Percentiles rank a stretch among this genome's conserved stretches.
phyloP scores from a whole-genome alignment of 305 asterid genomes.

The Euphrasia arctica region DNA sequence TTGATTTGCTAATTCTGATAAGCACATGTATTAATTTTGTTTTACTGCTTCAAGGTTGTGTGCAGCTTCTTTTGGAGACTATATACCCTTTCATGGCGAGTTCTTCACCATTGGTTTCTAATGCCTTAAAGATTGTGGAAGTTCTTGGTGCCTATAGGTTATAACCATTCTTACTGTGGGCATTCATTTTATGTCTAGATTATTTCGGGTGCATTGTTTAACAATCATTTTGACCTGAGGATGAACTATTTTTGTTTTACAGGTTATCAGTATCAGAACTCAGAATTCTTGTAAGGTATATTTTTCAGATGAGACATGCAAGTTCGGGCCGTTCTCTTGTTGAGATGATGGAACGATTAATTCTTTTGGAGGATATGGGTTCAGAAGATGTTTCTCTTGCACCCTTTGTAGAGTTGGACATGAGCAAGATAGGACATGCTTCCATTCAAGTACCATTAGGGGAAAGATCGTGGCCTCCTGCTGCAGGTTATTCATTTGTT shows the following conservation, averaged over 20 bases:
- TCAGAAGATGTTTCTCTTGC: conserved; percentile 90
- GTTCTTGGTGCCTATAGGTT: conserved; percentile 98
- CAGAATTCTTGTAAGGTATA: conserved; percentile 80
- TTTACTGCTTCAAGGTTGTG: conserved; percentile 64
- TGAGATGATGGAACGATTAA: conserved; percentile 93
- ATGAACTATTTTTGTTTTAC: conserved; percentile 34
- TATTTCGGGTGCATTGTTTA: conserved; percentile 16
- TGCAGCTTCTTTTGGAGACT: conserved; percentile 95
- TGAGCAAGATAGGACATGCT: conserved; percentile 95
- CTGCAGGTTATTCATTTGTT: conserved; percentile 97
- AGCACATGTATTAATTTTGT: conserved; percentile 24
- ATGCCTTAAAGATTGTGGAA: conserved; percentile 84
- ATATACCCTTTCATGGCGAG: conserved; percentile 85
- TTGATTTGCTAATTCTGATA: conserved; percentile 16
- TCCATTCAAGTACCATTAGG: conserved; percentile 98
- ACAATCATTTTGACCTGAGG: conserved; percentile 23
- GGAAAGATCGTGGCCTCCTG: conserved; percentile 99
- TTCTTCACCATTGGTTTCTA: conserved; percentile 74
- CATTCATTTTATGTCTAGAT: too few relatives aligned
- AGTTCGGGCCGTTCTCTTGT: conserved; percentile 75
- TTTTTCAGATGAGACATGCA: conserved; percentile 70
- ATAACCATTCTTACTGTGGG: conserved; percentile 18
- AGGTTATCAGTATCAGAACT: conserved; percentile 92
- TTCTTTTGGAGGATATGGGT: conserved; percentile 68
- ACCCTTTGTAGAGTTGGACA: conserved; percentile 93